Base-by-base conservation (phyloP, 768 basidiomycete species). In the Hypholoma fasciculare region DNA sequence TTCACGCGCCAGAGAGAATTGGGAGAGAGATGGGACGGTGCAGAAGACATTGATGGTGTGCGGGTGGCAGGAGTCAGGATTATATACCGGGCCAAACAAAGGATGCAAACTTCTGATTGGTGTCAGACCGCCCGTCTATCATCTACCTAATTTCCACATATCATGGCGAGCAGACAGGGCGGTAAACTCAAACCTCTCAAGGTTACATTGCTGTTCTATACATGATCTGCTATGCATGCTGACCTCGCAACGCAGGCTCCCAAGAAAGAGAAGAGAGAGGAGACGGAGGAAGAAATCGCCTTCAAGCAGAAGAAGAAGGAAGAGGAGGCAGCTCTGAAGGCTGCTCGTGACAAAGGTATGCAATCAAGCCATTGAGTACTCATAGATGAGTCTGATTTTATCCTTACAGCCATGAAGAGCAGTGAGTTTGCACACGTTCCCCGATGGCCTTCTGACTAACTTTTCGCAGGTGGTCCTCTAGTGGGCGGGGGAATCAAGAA, bases 131-230 rank as follows among this genome's bases (percentile, higher is more conserved):
- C 30, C 30, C 30, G 9, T 34, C 30, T 34, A 34, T 34, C 54
- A 60, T 39, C 48, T 59, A 63, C 50, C 61, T 37, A 46, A 49
- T 46, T 30, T 49, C 49, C 40, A 57, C n/a, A n/a, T 42, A 63
- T 61, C 67, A 88, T 88, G 86, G 75, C 84, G 30, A 74, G 80
- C 69, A 82, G 90, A 76, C 87, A 90, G 78, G 90, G 89, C 61
- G 92, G 92, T 69, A 94, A 94, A 75, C 68, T 88, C 53, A 94
- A 94, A 82, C 92, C 92, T 53, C 74, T 94, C 63, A 94, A 94
- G 90, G 92, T 87, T 42, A 60, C 52, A 61, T 4, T 26, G 42
- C 8, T 30, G 38, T 20, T 4, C 52, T 57, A 26, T 39, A 26
- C 47, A 54, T 52, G 37, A 14, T 27, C 43, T 58, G 36, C 47